Evolutionary conservation across 768 basidiomycete genomes (phyloP).

Genomic region (Termitomyces sp.): DNA sequence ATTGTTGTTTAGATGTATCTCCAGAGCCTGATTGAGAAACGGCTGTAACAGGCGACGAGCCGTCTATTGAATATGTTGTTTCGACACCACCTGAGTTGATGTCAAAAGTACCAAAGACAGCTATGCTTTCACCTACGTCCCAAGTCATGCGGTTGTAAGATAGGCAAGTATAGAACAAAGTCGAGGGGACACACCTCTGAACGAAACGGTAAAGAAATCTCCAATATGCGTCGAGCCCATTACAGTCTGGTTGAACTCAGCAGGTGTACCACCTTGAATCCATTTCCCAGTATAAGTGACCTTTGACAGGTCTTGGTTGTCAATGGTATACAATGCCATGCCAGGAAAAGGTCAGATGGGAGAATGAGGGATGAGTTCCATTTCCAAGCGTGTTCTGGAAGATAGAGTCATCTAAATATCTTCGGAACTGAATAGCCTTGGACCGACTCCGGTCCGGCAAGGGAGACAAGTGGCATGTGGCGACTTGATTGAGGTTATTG

Average conservation of each 20-base stretch:
- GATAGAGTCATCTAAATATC: constrained; percentile 3
- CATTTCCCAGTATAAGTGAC: constrained; percentile 31
- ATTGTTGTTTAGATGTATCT: constrained; percentile 29
- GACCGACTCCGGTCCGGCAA: constrained; percentile 4
- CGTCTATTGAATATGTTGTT: constrained; percentile 33
- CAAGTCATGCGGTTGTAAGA: neutral
- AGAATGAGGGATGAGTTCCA: neutral
- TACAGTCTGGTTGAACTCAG: constrained; percentile 27
- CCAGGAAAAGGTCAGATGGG: neutral
- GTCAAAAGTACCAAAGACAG: constrained; percentile 33
- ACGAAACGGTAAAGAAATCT: constrained; percentile 30
- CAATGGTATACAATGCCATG: constrained; percentile 24
- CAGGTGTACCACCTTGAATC: constrained; percentile 23
- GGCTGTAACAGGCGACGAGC: constrained; percentile 19
- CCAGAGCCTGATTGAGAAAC: constrained; percentile 22
- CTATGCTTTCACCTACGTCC: constrained; percentile 27
- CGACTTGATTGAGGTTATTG: neutral
- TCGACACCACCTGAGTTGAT: constrained; percentile 30
- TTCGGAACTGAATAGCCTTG: neutral
- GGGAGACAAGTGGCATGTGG: too few relatives aligned
- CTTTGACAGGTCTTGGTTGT: constrained; percentile 30
- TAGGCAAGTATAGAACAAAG: neutral
- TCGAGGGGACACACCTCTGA: constrained; percentile 23
- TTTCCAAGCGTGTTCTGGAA: neutral
- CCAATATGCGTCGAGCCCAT: constrained; percentile 29